Percentiles rank a stretch among this genome's conserved stretches.
Conservation (phyloP, 257 asterid genomes). For the Solanum bukasovii region DNA sequence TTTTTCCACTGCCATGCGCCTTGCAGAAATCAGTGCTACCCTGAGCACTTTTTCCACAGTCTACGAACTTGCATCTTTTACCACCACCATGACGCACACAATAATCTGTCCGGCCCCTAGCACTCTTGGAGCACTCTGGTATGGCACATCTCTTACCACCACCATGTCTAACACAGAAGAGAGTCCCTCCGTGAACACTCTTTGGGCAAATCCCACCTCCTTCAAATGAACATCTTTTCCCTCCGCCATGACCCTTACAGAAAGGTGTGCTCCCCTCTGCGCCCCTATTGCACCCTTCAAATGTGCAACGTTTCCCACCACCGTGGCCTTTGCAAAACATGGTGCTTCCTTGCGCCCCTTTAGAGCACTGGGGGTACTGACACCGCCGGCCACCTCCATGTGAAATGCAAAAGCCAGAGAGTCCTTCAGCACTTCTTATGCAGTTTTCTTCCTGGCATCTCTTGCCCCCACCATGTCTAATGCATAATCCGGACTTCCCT, state of each 20-base stretch:
- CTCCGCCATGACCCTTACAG: constrained; percentile 96
- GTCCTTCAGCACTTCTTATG: constrained; percentile 81
- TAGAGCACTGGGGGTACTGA: constrained; percentile 49
- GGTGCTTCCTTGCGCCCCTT: constrained; percentile 95
- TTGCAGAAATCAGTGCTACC: constrained; percentile 96
- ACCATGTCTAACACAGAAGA: constrained; percentile 78
- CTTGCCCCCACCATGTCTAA: constrained; percentile 95
- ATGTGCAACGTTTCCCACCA: constrained; percentile 77
- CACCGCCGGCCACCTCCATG: constrained; percentile 97
- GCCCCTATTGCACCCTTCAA: constrained; percentile 63
- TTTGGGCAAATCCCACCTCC: constrained; percentile 83
- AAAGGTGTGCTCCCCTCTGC: constrained; percentile 91
- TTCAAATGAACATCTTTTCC: constrained; percentile 68
- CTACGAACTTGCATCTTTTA: constrained; percentile 67
- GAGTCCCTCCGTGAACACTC: constrained; percentile 94
- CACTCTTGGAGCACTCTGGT: constrained; percentile 77
- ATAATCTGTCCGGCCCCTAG: constrained; percentile 80
- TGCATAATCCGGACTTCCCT: constrained; percentile 83
- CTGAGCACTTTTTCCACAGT: constrained; percentile 88
- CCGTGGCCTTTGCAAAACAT: constrained; percentile 91
- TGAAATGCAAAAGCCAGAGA: constrained; percentile 89
- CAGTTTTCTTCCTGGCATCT: constrained; percentile 76
- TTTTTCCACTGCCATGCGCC: constrained; percentile 89
- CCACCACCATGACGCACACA: constrained; percentile 98
- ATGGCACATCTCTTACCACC: constrained; percentile 85